Conservation (phyloP, 2,329 filamentous ascomycete species). For the Trichoderma atroviride region DNA sequence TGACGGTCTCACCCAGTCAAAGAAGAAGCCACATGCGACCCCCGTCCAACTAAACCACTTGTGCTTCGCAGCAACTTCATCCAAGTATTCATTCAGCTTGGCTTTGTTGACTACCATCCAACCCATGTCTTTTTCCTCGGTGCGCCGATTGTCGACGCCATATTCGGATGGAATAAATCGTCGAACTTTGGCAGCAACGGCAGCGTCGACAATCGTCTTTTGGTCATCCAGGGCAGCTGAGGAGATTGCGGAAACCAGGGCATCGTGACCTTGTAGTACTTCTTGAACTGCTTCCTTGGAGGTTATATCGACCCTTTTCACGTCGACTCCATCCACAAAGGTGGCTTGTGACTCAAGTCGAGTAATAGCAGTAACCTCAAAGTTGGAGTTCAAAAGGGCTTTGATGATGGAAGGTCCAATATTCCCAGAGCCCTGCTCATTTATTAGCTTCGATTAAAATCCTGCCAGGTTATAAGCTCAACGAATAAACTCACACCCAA, state of each 20-base stretch:
- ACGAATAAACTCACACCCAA: neutral
- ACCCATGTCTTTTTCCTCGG: neutral
- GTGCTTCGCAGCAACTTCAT: neutral
- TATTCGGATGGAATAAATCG: constrained; percentile 7
- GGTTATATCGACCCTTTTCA: constrained; percentile 5
- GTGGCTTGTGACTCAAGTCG: neutral
- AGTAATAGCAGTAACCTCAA: neutral
- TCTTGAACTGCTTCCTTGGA: neutral
- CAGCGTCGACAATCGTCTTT: neutral
- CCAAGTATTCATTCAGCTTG: neutral
- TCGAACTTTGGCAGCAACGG: neutral
- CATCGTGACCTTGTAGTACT: constrained; percentile 1
- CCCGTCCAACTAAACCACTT: neutral
- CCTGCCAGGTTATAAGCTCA: neutral
- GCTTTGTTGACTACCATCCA: neutral
- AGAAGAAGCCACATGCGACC: neutral
- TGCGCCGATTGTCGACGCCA: neutral
- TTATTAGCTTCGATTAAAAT: neutral
- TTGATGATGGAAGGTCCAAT: constrained; percentile 1
- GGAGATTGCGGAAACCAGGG: constrained; percentile 10
- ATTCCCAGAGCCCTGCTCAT: neutral
- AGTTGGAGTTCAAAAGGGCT: neutral
- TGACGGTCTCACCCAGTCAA: constrained; percentile 1
- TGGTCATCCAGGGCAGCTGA: neutral
- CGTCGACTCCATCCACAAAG: neutral